Evolutionary conservation across 768 basidiomycete species (phyloP).

Genomic region (Xerocomellus dryophilus): DNA sequence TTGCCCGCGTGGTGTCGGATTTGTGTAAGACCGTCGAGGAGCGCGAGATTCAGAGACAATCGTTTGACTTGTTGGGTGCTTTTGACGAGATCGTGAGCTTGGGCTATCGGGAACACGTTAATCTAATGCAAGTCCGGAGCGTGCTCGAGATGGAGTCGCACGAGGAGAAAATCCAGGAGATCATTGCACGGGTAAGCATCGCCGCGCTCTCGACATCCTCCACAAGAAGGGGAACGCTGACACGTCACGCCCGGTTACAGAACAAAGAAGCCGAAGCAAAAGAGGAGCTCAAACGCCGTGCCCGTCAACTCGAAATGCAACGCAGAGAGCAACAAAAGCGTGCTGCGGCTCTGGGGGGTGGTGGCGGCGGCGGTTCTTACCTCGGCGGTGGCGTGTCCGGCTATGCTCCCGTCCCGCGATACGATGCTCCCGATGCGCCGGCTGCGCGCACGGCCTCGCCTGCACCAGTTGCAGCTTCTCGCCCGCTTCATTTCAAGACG

Average conservation of each 20-base stretch:
- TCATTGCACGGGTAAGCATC: slow-evolving; percentile 80
- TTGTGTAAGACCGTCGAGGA: slow-evolving; percentile 84
- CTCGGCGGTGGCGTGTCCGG: slow-evolving; percentile 66
- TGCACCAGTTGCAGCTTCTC: slow-evolving; percentile 45
- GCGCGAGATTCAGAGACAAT: slow-evolving; percentile 83
- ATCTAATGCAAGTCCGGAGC: slow-evolving; percentile 73
- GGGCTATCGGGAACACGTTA: slow-evolving; percentile 80
- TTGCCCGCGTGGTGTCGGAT: slow-evolving; percentile 91
- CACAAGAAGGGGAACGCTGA: not conserved
- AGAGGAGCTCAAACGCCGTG: slow-evolving; percentile 96
- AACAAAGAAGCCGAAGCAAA: slow-evolving; percentile 99
- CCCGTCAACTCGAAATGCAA: slow-evolving; percentile 98
- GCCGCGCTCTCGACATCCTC: not conserved
- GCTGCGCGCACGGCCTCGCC: slow-evolving; percentile 42
- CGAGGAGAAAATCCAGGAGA: slow-evolving; percentile 95
- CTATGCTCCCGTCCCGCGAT: slow-evolving; percentile 70
- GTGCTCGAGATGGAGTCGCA: slow-evolving; percentile 88
- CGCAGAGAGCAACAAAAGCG: slow-evolving; percentile 90
- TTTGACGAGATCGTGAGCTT: slow-evolving; percentile 96
- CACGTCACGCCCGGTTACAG: slow-evolving; percentile 33
- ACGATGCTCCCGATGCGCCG: slow-evolving; percentile 60
- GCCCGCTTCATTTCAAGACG: slow-evolving; percentile 84
- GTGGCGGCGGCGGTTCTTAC: slow-evolving; percentile 51
- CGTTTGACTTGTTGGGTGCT: slow-evolving; percentile 90
- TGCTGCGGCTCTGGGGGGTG: slow-evolving; percentile 45